Evolutionary conservation across 2,329 filamentous ascomycete species (phyloP).

Genomic region (Arthrobotrys megalospora): DNA sequence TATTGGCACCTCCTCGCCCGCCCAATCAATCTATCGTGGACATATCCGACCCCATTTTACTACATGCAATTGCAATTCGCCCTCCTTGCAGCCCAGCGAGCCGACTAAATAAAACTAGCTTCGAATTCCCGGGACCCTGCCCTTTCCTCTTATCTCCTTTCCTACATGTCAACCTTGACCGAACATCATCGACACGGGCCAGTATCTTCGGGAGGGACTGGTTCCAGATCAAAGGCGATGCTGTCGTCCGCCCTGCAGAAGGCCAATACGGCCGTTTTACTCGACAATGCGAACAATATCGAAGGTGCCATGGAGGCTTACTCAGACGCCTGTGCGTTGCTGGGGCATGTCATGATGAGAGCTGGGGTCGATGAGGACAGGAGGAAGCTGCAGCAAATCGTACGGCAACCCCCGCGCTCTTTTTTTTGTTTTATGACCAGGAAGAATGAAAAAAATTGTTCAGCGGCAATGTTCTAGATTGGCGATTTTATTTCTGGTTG

Average conservation of each 20-base stretch:
- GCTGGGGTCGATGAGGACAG: constrained; percentile 89
- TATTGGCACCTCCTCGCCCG: constrained; percentile 36
- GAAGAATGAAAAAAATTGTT: constrained; percentile 2
- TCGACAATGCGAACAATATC: constrained; percentile 96
- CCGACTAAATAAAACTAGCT: constrained; percentile 61
- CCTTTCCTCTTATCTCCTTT: constrained; percentile 44
- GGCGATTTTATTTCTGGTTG: neutral
- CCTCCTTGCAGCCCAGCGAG: constrained; percentile 54
- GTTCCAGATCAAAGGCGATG: constrained; percentile 79
- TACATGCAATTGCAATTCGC: constrained; percentile 50
- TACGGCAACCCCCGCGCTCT: constrained; percentile 70
- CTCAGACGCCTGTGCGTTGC: constrained; percentile 85
- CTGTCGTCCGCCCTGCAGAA: constrained; percentile 95
- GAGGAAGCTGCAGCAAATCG: constrained; percentile 92
- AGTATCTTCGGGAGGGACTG: constrained; percentile 53
- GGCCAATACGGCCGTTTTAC: constrained; percentile 92
- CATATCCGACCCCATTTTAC: constrained; percentile 18
- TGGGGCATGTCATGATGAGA: constrained; percentile 88
- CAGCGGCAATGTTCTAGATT: neutral
- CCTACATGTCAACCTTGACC: constrained; percentile 60
- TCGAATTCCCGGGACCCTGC: constrained; percentile 40
- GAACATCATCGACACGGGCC: constrained; percentile 58
- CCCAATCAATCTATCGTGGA: constrained; percentile 35
- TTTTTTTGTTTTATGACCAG: neutral
- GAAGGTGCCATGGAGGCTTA: constrained; percentile 93